phyloP scores from a whole-genome alignment of 2,329 filamentous ascomycete species.

The Claviceps quebecensis region DNA sequence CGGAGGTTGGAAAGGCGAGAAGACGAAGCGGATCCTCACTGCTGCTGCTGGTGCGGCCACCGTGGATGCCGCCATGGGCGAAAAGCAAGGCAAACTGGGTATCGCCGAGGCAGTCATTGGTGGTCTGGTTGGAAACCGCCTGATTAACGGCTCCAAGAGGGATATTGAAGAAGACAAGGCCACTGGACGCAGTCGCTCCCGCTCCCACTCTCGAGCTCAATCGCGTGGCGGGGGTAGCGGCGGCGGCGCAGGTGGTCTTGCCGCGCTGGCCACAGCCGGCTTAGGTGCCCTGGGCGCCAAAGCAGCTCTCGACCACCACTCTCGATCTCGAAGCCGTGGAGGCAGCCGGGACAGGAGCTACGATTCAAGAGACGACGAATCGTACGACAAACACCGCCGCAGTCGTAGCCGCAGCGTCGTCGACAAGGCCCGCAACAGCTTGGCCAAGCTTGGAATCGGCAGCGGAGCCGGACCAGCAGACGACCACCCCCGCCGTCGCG shows the following conservation, averaged over 20 bases:
- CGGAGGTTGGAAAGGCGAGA: slow-evolving; percentile 79
- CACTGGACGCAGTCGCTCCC: slow-evolving; percentile 53
- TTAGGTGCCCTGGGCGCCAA: slow-evolving; percentile 47
- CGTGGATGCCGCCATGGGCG: slow-evolving; percentile 63
- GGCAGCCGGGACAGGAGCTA: slow-evolving; percentile 31
- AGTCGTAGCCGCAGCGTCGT: slow-evolving; percentile 53
- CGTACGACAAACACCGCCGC: slow-evolving; percentile 28
- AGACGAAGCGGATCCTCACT: slow-evolving; percentile 82
- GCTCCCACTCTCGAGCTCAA: slow-evolving; percentile 52
- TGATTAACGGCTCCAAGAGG: slow-evolving; percentile 66
- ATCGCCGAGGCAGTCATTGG: slow-evolving; percentile 78
- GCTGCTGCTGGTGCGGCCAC: slow-evolving; percentile 76
- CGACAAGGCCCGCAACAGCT: slow-evolving; percentile 44
- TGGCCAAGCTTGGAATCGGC: slow-evolving; percentile 48
- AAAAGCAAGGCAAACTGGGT: slow-evolving; percentile 67
- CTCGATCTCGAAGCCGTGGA: slow-evolving; percentile 36
- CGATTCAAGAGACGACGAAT: slow-evolving; percentile 29
- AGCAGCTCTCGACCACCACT: slow-evolving; percentile 37
- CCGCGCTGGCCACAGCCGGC: slow-evolving; percentile 48
- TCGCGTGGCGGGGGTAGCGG: slow-evolving; percentile 33
- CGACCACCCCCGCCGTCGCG: slow-evolving; percentile 25
- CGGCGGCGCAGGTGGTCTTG: slow-evolving; percentile 37
- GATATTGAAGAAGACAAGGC: slow-evolving; percentile 47
- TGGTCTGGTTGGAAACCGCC: slow-evolving; percentile 70
- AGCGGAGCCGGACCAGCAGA: slow-evolving; percentile 26